Evolutionary conservation across 2,329 filamentous ascomycete genomes (phyloP).

Genomic region (Cladorrhinum sp.): DNA sequence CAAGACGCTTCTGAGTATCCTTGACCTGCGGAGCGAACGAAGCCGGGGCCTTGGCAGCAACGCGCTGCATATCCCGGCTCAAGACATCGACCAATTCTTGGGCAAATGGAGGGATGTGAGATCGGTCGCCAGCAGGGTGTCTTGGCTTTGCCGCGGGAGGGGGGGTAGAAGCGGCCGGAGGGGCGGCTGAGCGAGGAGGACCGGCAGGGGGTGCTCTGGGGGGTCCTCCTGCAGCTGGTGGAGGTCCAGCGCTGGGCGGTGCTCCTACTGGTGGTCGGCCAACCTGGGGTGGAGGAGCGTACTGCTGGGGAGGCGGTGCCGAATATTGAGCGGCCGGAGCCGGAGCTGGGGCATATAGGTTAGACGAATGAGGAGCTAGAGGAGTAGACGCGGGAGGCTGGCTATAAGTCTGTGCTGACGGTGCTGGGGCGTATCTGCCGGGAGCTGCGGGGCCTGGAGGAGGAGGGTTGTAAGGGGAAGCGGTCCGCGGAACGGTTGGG

Average conservation of each 20-base stretch:
- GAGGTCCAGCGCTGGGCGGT: conserved; percentile 41
- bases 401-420: conserved; percentile 51
- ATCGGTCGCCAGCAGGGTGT: conserved; percentile 81
- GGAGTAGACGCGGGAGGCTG: conserved; percentile 40
- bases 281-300: conserved; percentile 53
- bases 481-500: conserved; percentile 65
- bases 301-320: conserved; percentile 42
- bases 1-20: conserved; percentile 89
- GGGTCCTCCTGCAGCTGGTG: conserved; percentile 31
- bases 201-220: conserved; percentile 36
- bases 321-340: conserved; percentile 35
- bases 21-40: conserved; percentile 85
- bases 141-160: conserved; percentile 54
- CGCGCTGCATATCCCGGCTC: conserved; percentile 79
- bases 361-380: conserved; percentile 41
- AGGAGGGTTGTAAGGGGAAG: conserved; percentile 83
- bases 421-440: conserved; percentile 71
- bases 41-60: conserved; percentile 80
- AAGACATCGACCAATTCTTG: conserved; percentile 79
- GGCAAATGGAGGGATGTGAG: conserved; percentile 77
- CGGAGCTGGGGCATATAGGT: conserved; percentile 47
- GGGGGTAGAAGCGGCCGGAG: conserved; percentile 47
- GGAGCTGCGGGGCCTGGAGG: conserved; percentile 66
- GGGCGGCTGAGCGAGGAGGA: conserved; percentile 33
- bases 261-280: conserved; percentile 40